Evolutionary conservation across 2,329 filamentous ascomycete species (phyloP).

Genomic region (Penicillium sp.): DNA sequence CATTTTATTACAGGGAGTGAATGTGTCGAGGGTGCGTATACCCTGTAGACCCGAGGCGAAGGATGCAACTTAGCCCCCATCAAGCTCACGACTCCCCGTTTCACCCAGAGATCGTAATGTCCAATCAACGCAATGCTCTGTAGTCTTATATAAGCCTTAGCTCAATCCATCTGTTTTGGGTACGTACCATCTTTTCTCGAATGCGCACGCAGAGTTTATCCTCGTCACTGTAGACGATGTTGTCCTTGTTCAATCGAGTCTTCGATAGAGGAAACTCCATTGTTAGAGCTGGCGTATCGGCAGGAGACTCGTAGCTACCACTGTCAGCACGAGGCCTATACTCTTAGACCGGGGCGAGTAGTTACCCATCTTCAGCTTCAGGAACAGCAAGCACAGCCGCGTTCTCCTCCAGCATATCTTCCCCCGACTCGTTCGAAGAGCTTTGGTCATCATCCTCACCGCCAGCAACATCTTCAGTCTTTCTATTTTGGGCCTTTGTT

Average conservation of each 20-base stretch:
- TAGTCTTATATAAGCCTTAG: conserved; percentile 24
- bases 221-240: conserved; percentile 45
- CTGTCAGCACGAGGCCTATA: conserved; percentile 21
- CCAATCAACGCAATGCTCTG: conserved; percentile 55
- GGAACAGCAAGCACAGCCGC: conserved; percentile 29
- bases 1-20: conserved; percentile 60
- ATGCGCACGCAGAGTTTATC: conserved; percentile 45
- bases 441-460: conserved; percentile 12
- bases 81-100: conserved; percentile 59
- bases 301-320: conserved; percentile 38
- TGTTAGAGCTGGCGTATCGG: conserved; percentile 34
- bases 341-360: background rate
- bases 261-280: conserved; percentile 49
- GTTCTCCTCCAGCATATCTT: conserved; percentile 25
- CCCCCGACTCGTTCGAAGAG: conserved; percentile 25
- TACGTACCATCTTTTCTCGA: conserved; percentile 44
- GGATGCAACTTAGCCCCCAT: conserved; percentile 63
- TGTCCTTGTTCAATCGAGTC: conserved; percentile 40
- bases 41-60: conserved; percentile 48
- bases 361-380: conserved; percentile 34
- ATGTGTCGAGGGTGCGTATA: conserved; percentile 62
- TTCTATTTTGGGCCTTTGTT: conserved; percentile 12
- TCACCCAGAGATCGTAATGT: conserved; percentile 62
- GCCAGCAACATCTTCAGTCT: background rate
- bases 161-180: background rate